phyloP scores from a whole-genome alignment of 2,329 filamentous ascomycete species.

The Nemania sp. region DNA sequence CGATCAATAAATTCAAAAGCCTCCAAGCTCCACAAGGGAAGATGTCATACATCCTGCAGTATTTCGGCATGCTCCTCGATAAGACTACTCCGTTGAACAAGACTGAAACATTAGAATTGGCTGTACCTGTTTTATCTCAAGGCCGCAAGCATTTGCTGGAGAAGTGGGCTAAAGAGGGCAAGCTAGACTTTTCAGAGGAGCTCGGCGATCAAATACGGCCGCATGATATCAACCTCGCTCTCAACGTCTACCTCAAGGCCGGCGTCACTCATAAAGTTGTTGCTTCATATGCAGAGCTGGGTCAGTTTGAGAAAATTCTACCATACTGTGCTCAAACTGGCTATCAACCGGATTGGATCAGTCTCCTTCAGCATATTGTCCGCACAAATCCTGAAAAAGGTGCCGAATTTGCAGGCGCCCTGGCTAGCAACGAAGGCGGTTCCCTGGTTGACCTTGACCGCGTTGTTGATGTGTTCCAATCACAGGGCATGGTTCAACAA shows the following conservation, averaged over 20 bases:
- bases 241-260: constrained; percentile 88
- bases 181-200: constrained; percentile 94
- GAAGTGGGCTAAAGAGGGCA: constrained; percentile 97
- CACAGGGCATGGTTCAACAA: constrained; percentile 96
- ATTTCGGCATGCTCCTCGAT: constrained; percentile 95
- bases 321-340: constrained; percentile 83
- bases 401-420: constrained; percentile 87
- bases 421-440: constrained; percentile 86
- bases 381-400: constrained; percentile 91
- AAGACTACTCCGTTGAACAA: constrained; percentile 85
- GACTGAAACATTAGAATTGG: constrained; percentile 91
- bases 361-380: constrained; percentile 88
- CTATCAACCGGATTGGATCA: constrained; percentile 95
- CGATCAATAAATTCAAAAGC: constrained; percentile 93
- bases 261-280: constrained; percentile 93
- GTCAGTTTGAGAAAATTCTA: constrained; percentile 95
- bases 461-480: constrained; percentile 96
- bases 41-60: constrained; percentile 93
- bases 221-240: constrained; percentile 84
- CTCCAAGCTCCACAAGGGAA: constrained; percentile 79
- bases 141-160: constrained; percentile 94
- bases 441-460: constrained; percentile 90
- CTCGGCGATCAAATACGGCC: constrained; percentile 91
- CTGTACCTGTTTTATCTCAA: constrained; percentile 87
- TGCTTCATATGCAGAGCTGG: constrained; percentile 90